Evolutionary conservation across 441 rosid genomes (phyloP), one percentile per base, ranked within the genome.

Genomic region (Daphne laureola): DNA sequence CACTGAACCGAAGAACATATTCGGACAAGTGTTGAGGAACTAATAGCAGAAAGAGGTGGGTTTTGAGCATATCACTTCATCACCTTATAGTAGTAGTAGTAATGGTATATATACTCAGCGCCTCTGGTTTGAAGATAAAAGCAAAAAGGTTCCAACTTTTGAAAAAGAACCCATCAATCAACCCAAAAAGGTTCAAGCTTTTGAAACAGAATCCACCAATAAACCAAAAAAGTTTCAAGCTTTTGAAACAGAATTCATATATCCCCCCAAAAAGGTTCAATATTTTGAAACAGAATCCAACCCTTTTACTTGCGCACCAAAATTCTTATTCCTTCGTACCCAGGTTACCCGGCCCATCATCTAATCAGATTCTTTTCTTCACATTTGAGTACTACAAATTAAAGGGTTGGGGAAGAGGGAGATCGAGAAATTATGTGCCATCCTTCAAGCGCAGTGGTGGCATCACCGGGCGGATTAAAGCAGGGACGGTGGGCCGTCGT

Each of bases 391-490:
- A 46, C 26, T 23, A 46, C 0, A 40, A 50, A 11, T 38, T 13
- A 35, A 27, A 9, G 52, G 13, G 49, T 4, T 9, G 25, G 41
- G 5, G 31, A 36, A 11, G 38, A 54, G 3, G 13, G 31, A 21
- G 5, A 13, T 12, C 2, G 9, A 8, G 14, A 21, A 40, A 46
- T 51, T 40, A 78, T 75, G 81, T 81, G 84, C 49, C 54, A 57
- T 18, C 49, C 36, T n/a, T n/a, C n/a, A n/a, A n/a, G n/a, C n/a
- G n/a, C n/a, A n/a, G n/a, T n/a, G 5, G 50, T 51, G 49, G 51
- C 51, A 55, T 54, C 46, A 35, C 16, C 49, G 31, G 27, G 49
- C 16, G 48, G 41, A 51, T 44, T 16, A 47, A 59, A 16, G 21
- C 63, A 48, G 26, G 44, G 71, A 46, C 55, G n/a, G n/a, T n/a